These are phyloP conservation scores for Monosporascus sp. DNA, from an alignment of 2,329 filamentous ascomycete genomes.

Conservation along the genomic window DNA sequence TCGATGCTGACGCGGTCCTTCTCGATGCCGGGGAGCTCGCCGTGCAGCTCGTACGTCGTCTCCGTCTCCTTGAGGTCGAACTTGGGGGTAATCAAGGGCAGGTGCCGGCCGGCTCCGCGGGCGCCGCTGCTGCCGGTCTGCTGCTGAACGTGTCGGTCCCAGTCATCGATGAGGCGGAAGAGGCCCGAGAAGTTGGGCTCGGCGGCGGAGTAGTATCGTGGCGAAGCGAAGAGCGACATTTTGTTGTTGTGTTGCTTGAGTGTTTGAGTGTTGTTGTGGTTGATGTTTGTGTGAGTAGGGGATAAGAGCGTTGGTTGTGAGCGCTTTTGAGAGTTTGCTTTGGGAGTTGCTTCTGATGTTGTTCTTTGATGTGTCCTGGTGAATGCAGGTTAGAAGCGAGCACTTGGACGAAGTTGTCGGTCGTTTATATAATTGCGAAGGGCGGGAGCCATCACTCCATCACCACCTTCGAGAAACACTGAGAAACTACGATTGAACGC, in stretches of 20 bases:
- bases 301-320: conserved; percentile 7
- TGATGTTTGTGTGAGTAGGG: conserved; percentile 13
- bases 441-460: conserved; percentile 11
- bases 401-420: conserved; percentile 7
- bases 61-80: conserved; percentile 73
- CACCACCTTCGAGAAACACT: conserved; percentile 21
- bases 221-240: conserved; percentile 55
- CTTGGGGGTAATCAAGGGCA: conserved; percentile 63
- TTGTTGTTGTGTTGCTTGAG: conserved; percentile 24
- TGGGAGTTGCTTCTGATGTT: conserved; percentile 8
- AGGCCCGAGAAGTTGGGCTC: conserved; percentile 52
- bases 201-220: conserved; percentile 39
- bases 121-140: conserved; percentile 3
- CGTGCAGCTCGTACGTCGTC: conserved; percentile 68
- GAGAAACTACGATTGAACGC: conserved; percentile 10
- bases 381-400: conserved; percentile 9
- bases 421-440: conserved; percentile 25
- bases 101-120: conserved; percentile 10
- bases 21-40: conserved; percentile 70
- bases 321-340: conserved; percentile 14
- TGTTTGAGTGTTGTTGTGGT: conserved; percentile 7
- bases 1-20: conserved; percentile 73
- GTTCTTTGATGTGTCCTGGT: conserved; percentile 22
- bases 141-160: conserved; percentile 48
- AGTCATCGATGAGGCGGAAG: conserved; percentile 61